Base-by-base conservation (phyloP, 164 flowering plant genomes). In the Chloranthus sessilifolius region DNA sequence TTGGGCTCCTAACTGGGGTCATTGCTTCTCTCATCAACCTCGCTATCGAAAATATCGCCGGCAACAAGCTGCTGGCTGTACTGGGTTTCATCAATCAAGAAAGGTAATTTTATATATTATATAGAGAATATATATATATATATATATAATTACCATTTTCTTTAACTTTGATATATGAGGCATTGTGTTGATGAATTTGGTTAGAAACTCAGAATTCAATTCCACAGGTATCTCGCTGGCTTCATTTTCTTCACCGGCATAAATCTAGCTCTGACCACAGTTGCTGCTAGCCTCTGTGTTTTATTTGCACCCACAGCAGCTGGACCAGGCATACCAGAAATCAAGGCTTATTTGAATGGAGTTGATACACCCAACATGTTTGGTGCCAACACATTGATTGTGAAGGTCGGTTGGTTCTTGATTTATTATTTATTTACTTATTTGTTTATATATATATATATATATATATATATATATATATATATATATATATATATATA, bases 311-410 rank as follows among this genome's bases (percentile, higher is more conserved):
- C 98, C 0, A 77, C 98, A 0, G 98, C 98, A 1, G 98, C 98
- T 27, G 98, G 98, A n/a, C 85, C 98, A 16, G 95, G 95, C 11
- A 85, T 90, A 39, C 98, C 98, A 5, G 98, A 90, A 59, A 77
- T 90, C 62, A 89, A 89, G 72, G 97, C 97, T 39, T 89, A 90
- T 67, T 84, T 90, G 34, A 90, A 90, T 69, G 98, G 98, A 34
- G 73, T 90, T 14, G 89, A 90, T 46, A 80, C 98, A 29, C 95
- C 95, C 23, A 66, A 82, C 62, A 87, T 90, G 89, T 87, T 63
- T 56, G 95, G 88, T 27, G 86, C 92, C 2, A 29, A 81, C n/a
- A 73, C 91, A 27, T 52, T 90, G 55, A 68, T 90, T 11, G 98
- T 90, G 42, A 90, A 90, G 95, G 98, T 87, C 31, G 21, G 66